phyloP scores from a whole-genome alignment of 352 stramenopile genomes.

The Globisporangium cylindrosporum region DNA sequence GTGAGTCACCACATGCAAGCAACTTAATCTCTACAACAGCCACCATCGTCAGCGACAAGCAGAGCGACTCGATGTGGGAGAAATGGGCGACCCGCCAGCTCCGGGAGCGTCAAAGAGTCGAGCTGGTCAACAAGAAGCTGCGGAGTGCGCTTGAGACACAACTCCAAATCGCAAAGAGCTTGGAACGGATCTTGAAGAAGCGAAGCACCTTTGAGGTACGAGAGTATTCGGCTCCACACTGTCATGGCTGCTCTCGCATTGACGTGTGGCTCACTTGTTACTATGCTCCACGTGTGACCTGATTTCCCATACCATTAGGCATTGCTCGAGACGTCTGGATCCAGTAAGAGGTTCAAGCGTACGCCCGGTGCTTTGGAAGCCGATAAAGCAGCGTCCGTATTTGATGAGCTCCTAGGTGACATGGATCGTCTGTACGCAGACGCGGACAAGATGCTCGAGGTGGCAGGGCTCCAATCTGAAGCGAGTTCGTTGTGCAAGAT shows the following conservation, averaged over 20 bases:
- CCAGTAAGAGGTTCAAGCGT: neutral
- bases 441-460: neutral
- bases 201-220: neutral
- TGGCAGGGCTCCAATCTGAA: neutral
- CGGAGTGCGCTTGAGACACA: neutral
- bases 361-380: neutral
- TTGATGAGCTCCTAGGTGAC: neutral
- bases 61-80: neutral
- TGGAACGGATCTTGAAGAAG: conserved; percentile 37
- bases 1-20: neutral
- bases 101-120: neutral
- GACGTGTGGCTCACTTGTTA: neutral
- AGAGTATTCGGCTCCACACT: neutral
- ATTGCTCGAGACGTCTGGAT: neutral
- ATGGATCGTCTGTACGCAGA: conserved; percentile 1
- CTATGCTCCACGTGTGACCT: neutral
- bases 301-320: neutral
- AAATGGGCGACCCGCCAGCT: neutral
- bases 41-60: neutral
- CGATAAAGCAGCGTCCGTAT: neutral
- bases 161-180: conserved; percentile 36
- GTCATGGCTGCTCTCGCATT: neutral
- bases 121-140: conserved; percentile 1
- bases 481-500: neutral
- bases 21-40: neutral